Evolutionary conservation across 108 stramenopile species (phyloP).

Genomic region (Cyclotella kingstonii): DNA sequence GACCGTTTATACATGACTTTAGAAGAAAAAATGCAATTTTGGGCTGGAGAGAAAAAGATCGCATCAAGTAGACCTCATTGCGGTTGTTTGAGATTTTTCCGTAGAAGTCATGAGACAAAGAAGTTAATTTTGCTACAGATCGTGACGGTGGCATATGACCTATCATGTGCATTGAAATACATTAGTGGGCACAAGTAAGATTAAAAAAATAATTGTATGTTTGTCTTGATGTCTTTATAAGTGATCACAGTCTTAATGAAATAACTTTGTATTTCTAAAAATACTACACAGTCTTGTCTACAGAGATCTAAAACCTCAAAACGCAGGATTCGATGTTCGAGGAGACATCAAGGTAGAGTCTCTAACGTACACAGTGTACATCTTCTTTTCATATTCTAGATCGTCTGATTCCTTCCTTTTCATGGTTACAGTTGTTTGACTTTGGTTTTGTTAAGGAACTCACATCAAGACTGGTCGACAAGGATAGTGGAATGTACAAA

Average conservation of each 20-base stretch:
- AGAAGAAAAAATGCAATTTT: slow-evolving; percentile 47
- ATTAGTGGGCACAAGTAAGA: slow-evolving; percentile 59
- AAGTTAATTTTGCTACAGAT: slow-evolving; percentile 8
- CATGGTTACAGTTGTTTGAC: slow-evolving; percentile 29
- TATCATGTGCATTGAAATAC: slow-evolving; percentile 56
- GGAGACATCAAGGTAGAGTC: slow-evolving; percentile 45
- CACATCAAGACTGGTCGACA: slow-evolving; percentile 7
- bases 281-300: slow-evolving; percentile 27
- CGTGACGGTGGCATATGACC: slow-evolving; percentile 45
- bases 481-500: slow-evolving; percentile 36
- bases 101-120: slow-evolving; percentile 6
- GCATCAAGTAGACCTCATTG: slow-evolving; percentile 14
- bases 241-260: neutral
- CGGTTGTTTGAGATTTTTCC: slow-evolving; percentile 24
- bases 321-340: slow-evolving; percentile 62
- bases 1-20: slow-evolving; percentile 62
- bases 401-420: neutral
- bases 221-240: neutral
- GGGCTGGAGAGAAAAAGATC: slow-evolving; percentile 43
- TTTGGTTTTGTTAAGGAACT: slow-evolving; percentile 47
- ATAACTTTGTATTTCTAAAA: neutral
- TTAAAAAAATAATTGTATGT: neutral
- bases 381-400: neutral
- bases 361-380: neutral
- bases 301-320: slow-evolving; percentile 56